Percentiles rank a stretch among this genome's conserved stretches.
Conservation (phyloP, 2,329 filamentous ascomycete species). For the Corinectria fuckeliana region DNA sequence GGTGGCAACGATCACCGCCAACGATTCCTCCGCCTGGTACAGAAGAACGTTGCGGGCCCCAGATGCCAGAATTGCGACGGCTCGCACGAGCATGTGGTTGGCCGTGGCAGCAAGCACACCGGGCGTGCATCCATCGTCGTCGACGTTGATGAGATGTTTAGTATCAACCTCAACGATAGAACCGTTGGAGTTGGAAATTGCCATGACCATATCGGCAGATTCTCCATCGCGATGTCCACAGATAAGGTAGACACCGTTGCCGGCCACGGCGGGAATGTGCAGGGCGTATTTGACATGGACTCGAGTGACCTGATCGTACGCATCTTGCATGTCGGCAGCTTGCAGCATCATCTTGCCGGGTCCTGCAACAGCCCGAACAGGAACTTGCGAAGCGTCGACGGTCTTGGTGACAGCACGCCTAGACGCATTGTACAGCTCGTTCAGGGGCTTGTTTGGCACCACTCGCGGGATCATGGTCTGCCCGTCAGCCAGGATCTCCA, state of each 20-base stretch:
- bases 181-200: constrained; percentile 1
- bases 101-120: background rate
- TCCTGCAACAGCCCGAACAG: background rate
- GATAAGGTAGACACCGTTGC: background rate
- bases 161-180: background rate
- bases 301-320: background rate
- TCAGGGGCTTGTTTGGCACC: constrained; percentile 11
- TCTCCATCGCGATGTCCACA: background rate
- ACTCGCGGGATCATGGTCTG: constrained; percentile 17
- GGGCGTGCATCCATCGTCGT: background rate
- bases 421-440: constrained; percentile 15
- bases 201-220: background rate
- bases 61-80: background rate
- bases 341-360: constrained; percentile 5
- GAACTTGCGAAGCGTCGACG: background rate
- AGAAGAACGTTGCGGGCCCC: background rate
- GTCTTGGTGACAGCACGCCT: constrained; percentile 11
- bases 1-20: background rate
- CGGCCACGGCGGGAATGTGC: background rate
- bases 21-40: constrained; percentile 3
- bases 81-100: background rate
- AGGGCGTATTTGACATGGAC: constrained; percentile 6
- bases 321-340: background rate
- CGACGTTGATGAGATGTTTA: background rate
- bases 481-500: constrained; percentile 16